Base-by-base conservation (phyloP, 352 stramenopile genomes). In the Peronospora farinosa region DNA sequence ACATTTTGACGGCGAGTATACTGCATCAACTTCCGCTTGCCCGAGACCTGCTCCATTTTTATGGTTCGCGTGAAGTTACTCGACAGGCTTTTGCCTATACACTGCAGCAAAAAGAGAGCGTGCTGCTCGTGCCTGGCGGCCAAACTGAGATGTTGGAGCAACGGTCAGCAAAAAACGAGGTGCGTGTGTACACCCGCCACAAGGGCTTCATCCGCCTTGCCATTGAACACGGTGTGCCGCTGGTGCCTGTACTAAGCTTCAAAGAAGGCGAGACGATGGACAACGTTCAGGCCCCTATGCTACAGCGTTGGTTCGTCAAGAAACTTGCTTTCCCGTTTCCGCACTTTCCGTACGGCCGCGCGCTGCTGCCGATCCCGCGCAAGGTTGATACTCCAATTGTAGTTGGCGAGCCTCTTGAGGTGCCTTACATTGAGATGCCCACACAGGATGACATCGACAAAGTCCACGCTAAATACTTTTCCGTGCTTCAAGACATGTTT, bases 81-180 rank as follows among this genome's bases (percentile, higher is more conserved):
- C 67, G 73, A 39, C 54, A 76, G 42, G 71, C 78, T 4, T 91
- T 93, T 36, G 53, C 55, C 0, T 31, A 58, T 13, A 65, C 78
- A 5, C 43, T 93, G 0, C 43, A 70, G 12, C 54, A 82, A 19
- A 74, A 80, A 25, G 50, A 86, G 33, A 89, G 69, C 33, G 76
- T 93, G 13, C 40, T 93, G 46, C 55, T 93, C 30, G 79, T 93
- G 19, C 82, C 82, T 6, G 82, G 82, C 6, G 82, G 82, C 12
- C 82, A 93, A 53, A 74, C 79, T 8, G 82, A 93, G 54, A 90
- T 93, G 79, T 56, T 93, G 17, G 58, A 86, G 40, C 80, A 88
- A 56, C 72, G 60, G 12, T 84, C 78, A 10, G 57, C 55, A 28
- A 51, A 61, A 16, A 81, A 83, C 9, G 56, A 89, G 51, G 67